phyloP scores from a whole-genome alignment of 768 basidiomycete genomes.

The Psilocybe sp. region DNA sequence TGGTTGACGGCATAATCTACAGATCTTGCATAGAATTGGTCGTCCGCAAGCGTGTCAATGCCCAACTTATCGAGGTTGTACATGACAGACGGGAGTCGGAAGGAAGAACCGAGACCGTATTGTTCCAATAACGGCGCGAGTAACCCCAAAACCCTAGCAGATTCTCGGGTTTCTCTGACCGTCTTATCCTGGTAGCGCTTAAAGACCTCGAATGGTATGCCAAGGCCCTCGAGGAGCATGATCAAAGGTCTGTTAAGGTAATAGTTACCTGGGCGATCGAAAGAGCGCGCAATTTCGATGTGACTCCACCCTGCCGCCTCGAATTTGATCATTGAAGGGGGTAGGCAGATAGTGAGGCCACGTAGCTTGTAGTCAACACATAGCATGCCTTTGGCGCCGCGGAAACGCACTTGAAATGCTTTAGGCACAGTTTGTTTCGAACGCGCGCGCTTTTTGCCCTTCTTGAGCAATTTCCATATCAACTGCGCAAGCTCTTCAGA shows the following conservation, averaged over 20 bases:
- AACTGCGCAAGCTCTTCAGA: constrained; percentile 52
- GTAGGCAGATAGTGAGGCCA: constrained; percentile 47
- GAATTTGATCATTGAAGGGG: constrained; percentile 72
- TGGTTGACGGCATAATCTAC: constrained; percentile 58
- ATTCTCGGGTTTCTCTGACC: constrained; percentile 40
- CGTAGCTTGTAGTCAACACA: constrained; percentile 52
- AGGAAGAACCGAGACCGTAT: constrained; percentile 58
- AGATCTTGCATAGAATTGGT: constrained; percentile 50
- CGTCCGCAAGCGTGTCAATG: constrained; percentile 30
- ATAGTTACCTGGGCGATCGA: constrained; percentile 56
- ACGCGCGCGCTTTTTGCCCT: constrained; percentile 32
- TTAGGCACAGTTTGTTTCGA: constrained; percentile 34
- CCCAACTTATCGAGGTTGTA: constrained; percentile 49
- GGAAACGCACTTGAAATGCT: constrained; percentile 59
- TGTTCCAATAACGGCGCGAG: constrained; percentile 51
- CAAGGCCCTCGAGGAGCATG: constrained; percentile 61
- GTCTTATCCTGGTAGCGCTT: constrained; percentile 49
- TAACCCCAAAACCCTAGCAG: constrained; percentile 37
- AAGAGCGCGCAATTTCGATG: constrained; percentile 65
- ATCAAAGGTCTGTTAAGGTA: constrained; percentile 65
- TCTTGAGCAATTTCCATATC: constrained; percentile 41
- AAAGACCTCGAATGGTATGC: constrained; percentile 54
- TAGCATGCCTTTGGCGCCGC: constrained; percentile 64
- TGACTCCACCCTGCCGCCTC: constrained; percentile 39
- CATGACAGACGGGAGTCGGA: constrained; percentile 52